Conservation (phyloP, 202 grass and related monocot species). For the Miscanthus sacchariflorus region DNA sequence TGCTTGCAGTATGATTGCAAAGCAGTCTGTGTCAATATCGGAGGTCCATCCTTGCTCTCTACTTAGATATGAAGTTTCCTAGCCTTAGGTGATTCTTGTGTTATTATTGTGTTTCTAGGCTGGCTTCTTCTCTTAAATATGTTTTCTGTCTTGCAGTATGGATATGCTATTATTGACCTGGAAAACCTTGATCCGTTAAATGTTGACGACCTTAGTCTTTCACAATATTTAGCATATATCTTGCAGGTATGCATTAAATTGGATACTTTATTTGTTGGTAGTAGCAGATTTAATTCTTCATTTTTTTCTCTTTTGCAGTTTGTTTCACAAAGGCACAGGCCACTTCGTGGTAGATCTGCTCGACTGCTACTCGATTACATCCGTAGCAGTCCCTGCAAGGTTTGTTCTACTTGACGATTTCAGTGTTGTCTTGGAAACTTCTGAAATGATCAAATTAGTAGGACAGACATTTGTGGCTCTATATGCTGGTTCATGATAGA, state of each 20-base stretch:
- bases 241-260: conserved; percentile 70
- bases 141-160: conserved; percentile 62
- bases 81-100: conserved; percentile 29
- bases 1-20: conserved; percentile 55
- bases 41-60: conserved; percentile 59
- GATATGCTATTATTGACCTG: conserved; percentile 81
- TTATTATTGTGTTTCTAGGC: conserved; percentile 29
- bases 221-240: conserved; percentile 73
- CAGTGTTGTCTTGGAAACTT: conserved; percentile 33
- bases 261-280: conserved; percentile 23
- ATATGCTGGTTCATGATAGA: conserved; percentile 19
- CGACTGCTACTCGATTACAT: conserved; percentile 77
- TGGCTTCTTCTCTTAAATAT: neutral
- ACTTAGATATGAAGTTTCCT: conserved; percentile 34
- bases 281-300: neutral
- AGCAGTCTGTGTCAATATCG: conserved; percentile 67
- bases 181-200: conserved; percentile 79
- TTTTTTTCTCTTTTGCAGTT: conserved; percentile 56
- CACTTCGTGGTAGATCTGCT: conserved; percentile 78
- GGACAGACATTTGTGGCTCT: conserved; percentile 7
- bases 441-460: conserved; percentile 21
- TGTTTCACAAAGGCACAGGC: conserved; percentile 87
- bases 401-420: conserved; percentile 47
- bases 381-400: conserved; percentile 89
- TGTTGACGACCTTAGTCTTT: conserved; percentile 80